These are phyloP conservation scores for Eimeria zaria DNA, from an alignment of 169 alveolate genomes.

Conservation along the genomic window DNA sequence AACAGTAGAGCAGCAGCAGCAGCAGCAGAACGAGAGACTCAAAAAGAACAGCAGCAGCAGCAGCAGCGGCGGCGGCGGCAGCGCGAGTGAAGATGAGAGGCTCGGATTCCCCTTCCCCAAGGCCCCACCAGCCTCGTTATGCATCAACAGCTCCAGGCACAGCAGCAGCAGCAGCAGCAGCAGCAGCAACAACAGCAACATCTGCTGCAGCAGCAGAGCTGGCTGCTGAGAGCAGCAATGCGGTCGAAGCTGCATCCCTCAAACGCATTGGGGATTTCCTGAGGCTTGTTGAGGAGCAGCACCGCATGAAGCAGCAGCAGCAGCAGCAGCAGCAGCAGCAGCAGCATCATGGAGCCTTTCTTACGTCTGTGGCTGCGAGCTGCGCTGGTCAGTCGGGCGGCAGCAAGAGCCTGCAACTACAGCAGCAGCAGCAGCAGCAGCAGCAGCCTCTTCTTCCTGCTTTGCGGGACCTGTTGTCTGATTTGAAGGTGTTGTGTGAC, in stretches of 20 bases:
- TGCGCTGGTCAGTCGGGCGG: background rate
- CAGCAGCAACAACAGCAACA: background rate
- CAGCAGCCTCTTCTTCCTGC: constrained; percentile 60
- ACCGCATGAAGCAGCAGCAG: constrained; percentile 47
- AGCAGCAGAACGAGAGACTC: no score
- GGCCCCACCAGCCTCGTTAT: constrained; percentile 18
- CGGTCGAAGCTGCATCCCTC: constrained; percentile 45
- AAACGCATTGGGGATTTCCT: constrained; percentile 65
- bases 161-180: constrained; percentile 11
- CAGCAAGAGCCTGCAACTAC: constrained; percentile 36
- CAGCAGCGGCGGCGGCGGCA: background rate
- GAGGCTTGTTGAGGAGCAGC: constrained; percentile 45
- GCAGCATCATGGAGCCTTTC: constrained; percentile 7
- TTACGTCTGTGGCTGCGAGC: background rate
- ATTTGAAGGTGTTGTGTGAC: constrained; percentile 49
- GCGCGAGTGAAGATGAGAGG: constrained; percentile 17
- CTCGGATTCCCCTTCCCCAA: constrained; percentile 33
- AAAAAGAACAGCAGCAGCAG: background rate
- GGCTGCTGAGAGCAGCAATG: constrained; percentile 61
- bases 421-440: constrained; percentile 56
- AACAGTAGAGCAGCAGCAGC: constrained; percentile 2
- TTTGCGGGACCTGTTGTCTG: constrained; percentile 44
- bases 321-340: constrained; percentile 65
- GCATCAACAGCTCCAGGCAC: constrained; percentile 22
- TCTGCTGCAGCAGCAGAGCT: constrained; percentile 61